phyloP scores from a whole-genome alignment of 2,329 filamentous ascomycete genomes.

The Pseudonectria buxi region DNA sequence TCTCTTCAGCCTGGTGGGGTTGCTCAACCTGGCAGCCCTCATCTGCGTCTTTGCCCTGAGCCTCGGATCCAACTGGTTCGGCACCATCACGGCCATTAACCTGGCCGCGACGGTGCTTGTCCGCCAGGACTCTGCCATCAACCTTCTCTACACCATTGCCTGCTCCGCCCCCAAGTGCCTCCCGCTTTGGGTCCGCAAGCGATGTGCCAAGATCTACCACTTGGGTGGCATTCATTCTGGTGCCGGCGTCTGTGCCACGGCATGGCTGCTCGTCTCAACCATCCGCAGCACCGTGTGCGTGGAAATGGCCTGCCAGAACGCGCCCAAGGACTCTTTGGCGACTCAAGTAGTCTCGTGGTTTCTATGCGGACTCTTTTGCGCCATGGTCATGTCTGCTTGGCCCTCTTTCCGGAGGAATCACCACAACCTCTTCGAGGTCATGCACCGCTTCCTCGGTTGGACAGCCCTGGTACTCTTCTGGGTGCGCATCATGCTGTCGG shows the following conservation, averaged over 20 bases:
- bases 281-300: constrained; percentile 31
- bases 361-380: constrained; percentile 49
- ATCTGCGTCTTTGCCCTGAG: constrained; percentile 32
- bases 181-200: constrained; percentile 42
- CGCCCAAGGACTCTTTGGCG: constrained; percentile 32
- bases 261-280: constrained; percentile 43
- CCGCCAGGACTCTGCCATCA: constrained; percentile 48
- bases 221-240: constrained; percentile 46
- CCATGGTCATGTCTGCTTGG: constrained; percentile 57
- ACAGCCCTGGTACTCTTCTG: constrained; percentile 58
- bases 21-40: constrained; percentile 44
- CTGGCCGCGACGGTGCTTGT: constrained; percentile 44
- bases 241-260: constrained; percentile 40
- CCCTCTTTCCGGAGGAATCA: constrained; percentile 54
- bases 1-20: constrained; percentile 47
- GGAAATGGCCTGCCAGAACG: constrained; percentile 21
- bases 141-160: constrained; percentile 39
- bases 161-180: constrained; percentile 39
- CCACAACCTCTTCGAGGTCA: constrained; percentile 65
- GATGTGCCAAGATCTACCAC: constrained; percentile 45
- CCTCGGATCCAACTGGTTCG: constrained; percentile 31
- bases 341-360: constrained; percentile 47
- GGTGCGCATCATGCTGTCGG: constrained; percentile 51
- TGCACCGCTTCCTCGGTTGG: constrained; percentile 72
- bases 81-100: constrained; percentile 40